phyloP scores from a whole-genome alignment of 2,329 filamentous ascomycete species.

The Monilinia fructicola region DNA sequence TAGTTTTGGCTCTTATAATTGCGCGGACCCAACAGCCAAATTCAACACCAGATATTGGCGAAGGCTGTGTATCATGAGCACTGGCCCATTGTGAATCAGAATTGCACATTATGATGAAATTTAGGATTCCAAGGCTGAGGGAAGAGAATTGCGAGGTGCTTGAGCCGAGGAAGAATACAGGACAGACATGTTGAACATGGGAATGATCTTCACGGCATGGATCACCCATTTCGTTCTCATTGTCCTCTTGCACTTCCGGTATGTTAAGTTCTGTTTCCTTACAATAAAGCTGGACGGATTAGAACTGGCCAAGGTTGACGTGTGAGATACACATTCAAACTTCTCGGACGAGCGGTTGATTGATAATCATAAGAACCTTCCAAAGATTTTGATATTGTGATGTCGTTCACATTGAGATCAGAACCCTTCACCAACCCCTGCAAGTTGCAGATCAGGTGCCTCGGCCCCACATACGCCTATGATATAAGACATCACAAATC shows the following conservation, averaged over 20 bases:
- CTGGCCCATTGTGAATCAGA: background rate
- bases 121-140: background rate
- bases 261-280: background rate
- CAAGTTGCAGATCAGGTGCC: background rate
- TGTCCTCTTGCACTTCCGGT: background rate
- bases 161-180: background rate
- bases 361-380: background rate
- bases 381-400: background rate
- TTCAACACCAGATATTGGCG: background rate
- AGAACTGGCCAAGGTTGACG: background rate
- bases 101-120: background rate
- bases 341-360: background rate
- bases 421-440: background rate
- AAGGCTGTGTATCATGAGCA: background rate
- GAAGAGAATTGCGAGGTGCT: background rate
- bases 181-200: background rate
- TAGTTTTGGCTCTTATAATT: background rate
- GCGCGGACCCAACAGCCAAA: background rate
- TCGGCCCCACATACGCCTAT: conserved; percentile 2
- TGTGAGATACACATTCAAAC: background rate
- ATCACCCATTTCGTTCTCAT: no score
- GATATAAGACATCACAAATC: conserved; percentile 16
- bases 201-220: background rate
- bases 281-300: no score
- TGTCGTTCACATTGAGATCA: background rate